Percentiles rank a stretch among this genome's conserved stretches.
These are phyloP conservation scores for Albizia julibrissin DNA, from an alignment of 306 rosid genomes.

Conservation along the genomic window DNA sequence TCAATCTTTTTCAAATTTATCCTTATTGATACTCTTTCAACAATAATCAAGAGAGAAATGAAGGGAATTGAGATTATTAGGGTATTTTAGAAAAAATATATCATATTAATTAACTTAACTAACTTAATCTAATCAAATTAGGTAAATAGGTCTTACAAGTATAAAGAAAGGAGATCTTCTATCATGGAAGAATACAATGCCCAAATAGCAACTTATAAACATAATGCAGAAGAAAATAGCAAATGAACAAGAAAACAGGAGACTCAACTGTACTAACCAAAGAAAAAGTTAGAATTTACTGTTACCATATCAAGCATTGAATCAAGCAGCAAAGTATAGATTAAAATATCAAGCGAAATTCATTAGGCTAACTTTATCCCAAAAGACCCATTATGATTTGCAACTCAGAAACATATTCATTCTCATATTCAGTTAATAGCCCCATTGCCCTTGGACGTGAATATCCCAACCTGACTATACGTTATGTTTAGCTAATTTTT, in stretches of 20 bases:
- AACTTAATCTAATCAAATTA: no score
- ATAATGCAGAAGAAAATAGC: not conserved
- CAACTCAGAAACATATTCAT: not conserved
- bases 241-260: constrained; percentile 11
- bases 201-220: not conserved
- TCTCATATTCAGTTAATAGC: not conserved
- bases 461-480: not conserved
- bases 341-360: not conserved
- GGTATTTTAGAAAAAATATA: no score
- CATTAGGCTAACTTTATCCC: not conserved
- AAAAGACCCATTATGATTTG: not conserved
- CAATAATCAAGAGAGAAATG: no score
- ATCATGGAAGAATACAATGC: not conserved
- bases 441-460: not conserved
- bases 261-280: not conserved
- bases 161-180: not conserved
- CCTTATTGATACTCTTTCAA: no score
- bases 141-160: no score
- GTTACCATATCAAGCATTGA: not conserved
- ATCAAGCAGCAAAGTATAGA: not conserved
- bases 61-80: no score
- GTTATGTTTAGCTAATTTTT: not conserved
- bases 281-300: not conserved
- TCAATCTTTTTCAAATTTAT: no score
- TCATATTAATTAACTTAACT: no score